These are phyloP conservation scores for Mortierella sp. DNA, from an alignment of 371 early-diverging fungal species.

Conservation along the genomic window DNA sequence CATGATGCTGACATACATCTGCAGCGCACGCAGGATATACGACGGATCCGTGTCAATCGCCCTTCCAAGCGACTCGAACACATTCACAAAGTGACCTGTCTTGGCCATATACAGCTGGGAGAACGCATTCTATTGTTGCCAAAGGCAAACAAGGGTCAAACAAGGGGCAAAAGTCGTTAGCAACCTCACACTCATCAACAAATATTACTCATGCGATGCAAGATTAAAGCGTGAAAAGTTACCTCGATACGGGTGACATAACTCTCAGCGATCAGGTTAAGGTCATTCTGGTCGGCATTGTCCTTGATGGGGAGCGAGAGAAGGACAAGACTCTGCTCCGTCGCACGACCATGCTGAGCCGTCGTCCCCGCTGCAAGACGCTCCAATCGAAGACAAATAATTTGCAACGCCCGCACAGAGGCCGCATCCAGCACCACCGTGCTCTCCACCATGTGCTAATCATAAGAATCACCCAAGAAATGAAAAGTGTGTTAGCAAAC, in stretches of 20 bases:
- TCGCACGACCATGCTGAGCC: conserved; percentile 32
- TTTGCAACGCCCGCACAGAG: conserved; percentile 60
- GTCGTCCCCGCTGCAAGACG: conserved; percentile 63
- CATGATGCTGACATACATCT: conserved; percentile 66
- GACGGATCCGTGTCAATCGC: conserved; percentile 69
- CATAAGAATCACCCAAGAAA: conserved; percentile 11
- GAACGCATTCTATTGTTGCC: conserved; percentile 63
- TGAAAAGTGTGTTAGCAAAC: background rate
- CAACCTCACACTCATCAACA: background rate
- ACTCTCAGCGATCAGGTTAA: conserved; percentile 69
- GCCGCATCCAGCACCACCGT: conserved; percentile 58
- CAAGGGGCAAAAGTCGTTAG: background rate
- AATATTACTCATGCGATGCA: background rate
- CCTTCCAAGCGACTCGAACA: conserved; percentile 70
- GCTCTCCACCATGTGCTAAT: conserved; percentile 38
- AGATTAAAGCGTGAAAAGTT: background rate
- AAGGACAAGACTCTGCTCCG: conserved; percentile 50
- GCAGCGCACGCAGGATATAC: conserved; percentile 72
- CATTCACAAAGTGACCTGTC: conserved; percentile 67
- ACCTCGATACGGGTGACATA: conserved; percentile 72
- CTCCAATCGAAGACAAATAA: conserved; percentile 69
- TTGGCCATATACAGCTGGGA: conserved; percentile 72
- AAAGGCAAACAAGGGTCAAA: background rate
- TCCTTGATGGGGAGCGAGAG: conserved; percentile 65
- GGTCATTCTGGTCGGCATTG: conserved; percentile 70